phyloP scores from a whole-genome alignment of 2,329 filamentous ascomycete genomes.

The Cordyceps militaris region DNA sequence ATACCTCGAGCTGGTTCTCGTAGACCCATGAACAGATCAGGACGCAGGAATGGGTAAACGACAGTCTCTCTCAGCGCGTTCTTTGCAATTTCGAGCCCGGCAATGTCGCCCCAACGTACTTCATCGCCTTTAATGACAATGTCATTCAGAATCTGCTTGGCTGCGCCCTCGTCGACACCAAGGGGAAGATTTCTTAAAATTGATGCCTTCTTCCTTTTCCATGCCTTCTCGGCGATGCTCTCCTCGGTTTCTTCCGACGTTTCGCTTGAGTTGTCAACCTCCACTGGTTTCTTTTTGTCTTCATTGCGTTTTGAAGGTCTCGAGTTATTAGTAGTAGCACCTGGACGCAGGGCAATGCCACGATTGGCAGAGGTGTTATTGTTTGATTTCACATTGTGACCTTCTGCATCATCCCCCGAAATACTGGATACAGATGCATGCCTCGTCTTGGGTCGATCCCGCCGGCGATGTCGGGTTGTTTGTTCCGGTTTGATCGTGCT shows the following conservation, averaged over 20 bases:
- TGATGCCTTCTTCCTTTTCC: slow-evolving; percentile 54
- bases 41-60: slow-evolving; percentile 91
- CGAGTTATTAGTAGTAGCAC: neutral
- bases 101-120: slow-evolving; percentile 90
- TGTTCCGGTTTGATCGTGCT: slow-evolving; percentile 15
- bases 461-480: slow-evolving; percentile 18
- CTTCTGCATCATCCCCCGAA: slow-evolving; percentile 20
- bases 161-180: slow-evolving; percentile 74
- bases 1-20: slow-evolving; percentile 92
- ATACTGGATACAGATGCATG: slow-evolving; percentile 8
- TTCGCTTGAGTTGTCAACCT: slow-evolving; percentile 40
- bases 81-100: slow-evolving; percentile 84
- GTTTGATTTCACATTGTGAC: neutral
- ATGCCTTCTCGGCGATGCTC: slow-evolving; percentile 38
- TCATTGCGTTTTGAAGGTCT: slow-evolving; percentile 24
- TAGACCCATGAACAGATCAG: slow-evolving; percentile 91
- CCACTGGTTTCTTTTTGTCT: slow-evolving; percentile 25
- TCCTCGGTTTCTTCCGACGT: slow-evolving; percentile 39
- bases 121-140: slow-evolving; percentile 92
- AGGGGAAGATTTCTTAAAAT: slow-evolving; percentile 73
- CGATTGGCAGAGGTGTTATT: slow-evolving; percentile 8
- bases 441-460: slow-evolving; percentile 13
- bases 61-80: slow-evolving; percentile 90
- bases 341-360: neutral
- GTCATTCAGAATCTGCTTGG: slow-evolving; percentile 90